These are phyloP conservation scores for Podosphaera leucotricha DNA, from an alignment of 2,329 filamentous ascomycete genomes.

Conservation along the genomic window DNA sequence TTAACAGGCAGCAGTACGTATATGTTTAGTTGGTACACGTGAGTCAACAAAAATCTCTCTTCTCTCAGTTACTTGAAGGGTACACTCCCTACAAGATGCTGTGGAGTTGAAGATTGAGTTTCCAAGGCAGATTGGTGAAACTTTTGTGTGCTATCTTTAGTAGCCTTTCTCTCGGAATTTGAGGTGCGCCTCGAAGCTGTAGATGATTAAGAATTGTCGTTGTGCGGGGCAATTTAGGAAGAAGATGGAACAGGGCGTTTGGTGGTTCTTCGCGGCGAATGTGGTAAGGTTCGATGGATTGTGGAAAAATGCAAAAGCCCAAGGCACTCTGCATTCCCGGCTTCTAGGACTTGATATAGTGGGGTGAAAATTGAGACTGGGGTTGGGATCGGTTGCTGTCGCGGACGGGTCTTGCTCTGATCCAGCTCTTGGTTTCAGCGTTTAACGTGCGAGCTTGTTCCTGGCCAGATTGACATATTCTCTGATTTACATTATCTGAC, in stretches of 20 bases:
- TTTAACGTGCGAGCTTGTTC: neutral
- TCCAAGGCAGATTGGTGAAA: neutral
- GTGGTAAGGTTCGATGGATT: neutral
- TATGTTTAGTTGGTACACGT: neutral
- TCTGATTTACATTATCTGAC: too few relatives aligned
- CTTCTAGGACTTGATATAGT: neutral
- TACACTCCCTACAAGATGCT: neutral
- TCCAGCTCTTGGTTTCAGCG: neutral
- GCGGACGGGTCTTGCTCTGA: neutral
- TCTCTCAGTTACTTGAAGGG: neutral
- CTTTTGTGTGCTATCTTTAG: neutral
- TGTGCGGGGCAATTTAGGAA: neutral
- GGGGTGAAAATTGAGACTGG: neutral
- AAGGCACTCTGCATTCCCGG: neutral
- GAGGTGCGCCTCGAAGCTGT: neutral
- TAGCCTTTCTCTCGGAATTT: too few relatives aligned
- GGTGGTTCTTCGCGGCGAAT: neutral
- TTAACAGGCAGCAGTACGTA: neutral
- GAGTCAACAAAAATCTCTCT: neutral
- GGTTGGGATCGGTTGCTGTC: constrained; percentile 1
- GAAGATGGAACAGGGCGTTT: neutral
- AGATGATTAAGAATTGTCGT: neutral
- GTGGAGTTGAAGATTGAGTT: neutral
- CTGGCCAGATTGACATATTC: neutral
- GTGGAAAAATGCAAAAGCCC: neutral